phyloP scores from a whole-genome alignment of 441 rosid genomes.

The Cnidoscolus chayamansa region DNA sequence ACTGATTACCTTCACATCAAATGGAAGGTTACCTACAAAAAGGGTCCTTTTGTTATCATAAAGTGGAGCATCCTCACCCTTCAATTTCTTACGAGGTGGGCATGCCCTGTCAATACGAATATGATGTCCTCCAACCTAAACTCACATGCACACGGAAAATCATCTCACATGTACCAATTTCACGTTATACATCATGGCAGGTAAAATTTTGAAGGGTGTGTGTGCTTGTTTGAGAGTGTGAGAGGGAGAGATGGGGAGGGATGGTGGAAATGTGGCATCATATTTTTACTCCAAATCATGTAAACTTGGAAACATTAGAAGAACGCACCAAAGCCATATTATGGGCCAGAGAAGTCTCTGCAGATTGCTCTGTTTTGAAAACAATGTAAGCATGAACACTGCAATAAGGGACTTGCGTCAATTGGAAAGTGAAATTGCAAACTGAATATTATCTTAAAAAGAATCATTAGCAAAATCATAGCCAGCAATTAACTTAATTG shows the following conservation, averaged over 20 bases:
- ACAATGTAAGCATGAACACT: constrained; percentile 93
- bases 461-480: background rate
- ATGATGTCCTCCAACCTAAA: constrained; percentile 82
- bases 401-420: constrained; percentile 27
- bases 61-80: constrained; percentile 47
- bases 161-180: background rate
- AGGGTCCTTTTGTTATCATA: constrained; percentile 86
- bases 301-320: background rate
- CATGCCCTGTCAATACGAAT: constrained; percentile 95
- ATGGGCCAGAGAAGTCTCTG: constrained; percentile 70
- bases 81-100: constrained; percentile 89
- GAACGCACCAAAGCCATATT: constrained; percentile 84
- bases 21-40: constrained; percentile 92
- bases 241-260: background rate
- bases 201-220: background rate
- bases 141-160: constrained; percentile 5
- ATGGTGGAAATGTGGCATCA: background rate
- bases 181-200: background rate
- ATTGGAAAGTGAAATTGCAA: background rate
- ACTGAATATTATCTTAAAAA: background rate
- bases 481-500: background rate
- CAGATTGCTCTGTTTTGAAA: constrained; percentile 75
- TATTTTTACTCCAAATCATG: background rate
- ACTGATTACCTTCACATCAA: constrained; percentile 76
- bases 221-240: background rate